Evolutionary conservation across 2,329 filamentous ascomycete genomes (phyloP), one percentile per base, ranked within the genome.

Genomic region (Talaromyces sp.): DNA sequence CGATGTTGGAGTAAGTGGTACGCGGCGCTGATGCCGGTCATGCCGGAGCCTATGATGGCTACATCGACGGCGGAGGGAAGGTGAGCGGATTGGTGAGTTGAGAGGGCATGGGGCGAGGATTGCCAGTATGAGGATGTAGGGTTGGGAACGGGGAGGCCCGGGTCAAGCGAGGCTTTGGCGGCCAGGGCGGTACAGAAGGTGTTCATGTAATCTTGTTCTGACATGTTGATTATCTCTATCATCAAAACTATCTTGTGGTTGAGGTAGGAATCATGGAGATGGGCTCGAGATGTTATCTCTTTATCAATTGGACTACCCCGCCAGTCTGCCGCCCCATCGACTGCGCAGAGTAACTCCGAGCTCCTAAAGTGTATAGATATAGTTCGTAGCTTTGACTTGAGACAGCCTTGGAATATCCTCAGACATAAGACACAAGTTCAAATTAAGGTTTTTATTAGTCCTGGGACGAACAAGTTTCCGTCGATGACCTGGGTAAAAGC

Each of bases 91-190:
- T 72, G 72, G 0, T 67, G 65, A 24, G 74, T 67, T 10, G 75
- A 73, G 19, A 78, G 70, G 10, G 69, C 58, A 66, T 77, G 75
- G 4, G 71, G 70, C 16, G 70, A 67, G n/a, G 71, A 68, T 67
- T 78, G 76, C 76, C 76, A 78, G 61, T 74, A 76, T 4, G 78
- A 73, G 7, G 69, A 24, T 1, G 77, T 79, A 2, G 79, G 77
- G 43, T 77, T 74, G 0, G 70, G 59, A 3, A 72, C 70, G 1
- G 79, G 79, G 7, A 78, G 67, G 19, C 74, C 74, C 27, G 77
- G 77, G 54, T 79, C 76, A 31, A 22, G 56, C 9, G 58, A 48
- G n/a, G 66, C 64, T 43, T 60, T 63, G 27, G 59, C 41, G 35
- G 57, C 66, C 14, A 65, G 63, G 13, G 52, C 56, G 7, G 22